Evolutionary conservation across 768 basidiomycete genomes (phyloP).

Genomic region (Amanita phalloides): DNA sequence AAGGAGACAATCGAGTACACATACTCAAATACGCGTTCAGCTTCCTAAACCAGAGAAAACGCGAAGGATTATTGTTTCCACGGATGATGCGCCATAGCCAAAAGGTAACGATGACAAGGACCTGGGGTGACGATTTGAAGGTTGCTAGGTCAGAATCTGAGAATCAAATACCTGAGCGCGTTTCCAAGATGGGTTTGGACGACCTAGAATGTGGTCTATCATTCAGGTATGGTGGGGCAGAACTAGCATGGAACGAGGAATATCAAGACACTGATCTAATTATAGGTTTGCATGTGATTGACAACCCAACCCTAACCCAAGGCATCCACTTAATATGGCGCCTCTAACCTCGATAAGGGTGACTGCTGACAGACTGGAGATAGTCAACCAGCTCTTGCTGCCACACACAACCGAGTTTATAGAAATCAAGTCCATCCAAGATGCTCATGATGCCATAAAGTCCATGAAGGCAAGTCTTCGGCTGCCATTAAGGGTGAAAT

Average conservation of each 20-base stretch:
- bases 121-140: constrained; percentile 29
- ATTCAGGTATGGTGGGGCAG: constrained; percentile 28
- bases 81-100: constrained; percentile 77
- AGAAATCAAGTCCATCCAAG: constrained; percentile 58
- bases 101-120: constrained; percentile 84
- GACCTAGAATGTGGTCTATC: constrained; percentile 90
- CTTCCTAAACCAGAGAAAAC: constrained; percentile 50
- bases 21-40: constrained; percentile 51
- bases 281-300: constrained; percentile 13
- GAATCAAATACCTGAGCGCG: constrained; percentile 53
- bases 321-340: constrained; percentile 8
- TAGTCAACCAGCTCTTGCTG: constrained; percentile 83
- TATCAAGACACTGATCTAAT: constrained; percentile 7
- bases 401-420: constrained; percentile 65
- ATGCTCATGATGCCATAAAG: constrained; percentile 92
- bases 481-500: constrained; percentile 3
- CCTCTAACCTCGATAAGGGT: constrained; percentile 29
- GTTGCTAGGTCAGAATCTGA: neutral
- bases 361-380: constrained; percentile 47
- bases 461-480: constrained; percentile 68
- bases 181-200: constrained; percentile 86
- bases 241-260: constrained; percentile 6
- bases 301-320: constrained; percentile 14
- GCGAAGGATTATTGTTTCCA: constrained; percentile 55
- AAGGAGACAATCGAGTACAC: constrained; percentile 13